Conservation (phyloP, 2,329 filamentous ascomycete species). For the Fusarium sp. region DNA sequence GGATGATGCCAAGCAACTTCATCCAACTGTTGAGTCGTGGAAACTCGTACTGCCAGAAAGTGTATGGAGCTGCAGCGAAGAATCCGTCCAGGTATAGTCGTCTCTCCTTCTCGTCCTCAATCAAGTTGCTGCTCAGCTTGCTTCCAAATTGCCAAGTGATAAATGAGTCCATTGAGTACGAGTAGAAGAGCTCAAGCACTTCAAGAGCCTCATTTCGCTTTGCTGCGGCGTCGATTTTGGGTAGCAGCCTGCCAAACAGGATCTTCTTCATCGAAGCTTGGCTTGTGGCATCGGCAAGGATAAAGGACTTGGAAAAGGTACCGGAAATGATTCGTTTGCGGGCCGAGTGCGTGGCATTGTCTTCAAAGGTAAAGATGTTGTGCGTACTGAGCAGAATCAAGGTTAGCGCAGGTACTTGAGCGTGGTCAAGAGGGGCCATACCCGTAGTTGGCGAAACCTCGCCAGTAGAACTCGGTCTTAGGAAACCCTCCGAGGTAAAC, state of each 20-base stretch:
- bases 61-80: slow-evolving; percentile 10
- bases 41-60: slow-evolving; percentile 22
- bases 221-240: neutral
- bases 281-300: slow-evolving; percentile 4
- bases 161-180: slow-evolving; percentile 31
- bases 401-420: neutral
- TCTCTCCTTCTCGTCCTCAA: slow-evolving; percentile 22
- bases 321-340: slow-evolving; percentile 26
- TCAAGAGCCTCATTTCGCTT: slow-evolving; percentile 4
- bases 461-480: neutral
- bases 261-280: slow-evolving; percentile 6
- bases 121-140: slow-evolving; percentile 16
- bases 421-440: neutral
- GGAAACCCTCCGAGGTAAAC: neutral
- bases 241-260: slow-evolving; percentile 13
- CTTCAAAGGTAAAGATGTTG: slow-evolving; percentile 22
- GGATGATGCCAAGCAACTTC: slow-evolving; percentile 13
- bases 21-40: neutral
- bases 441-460: neutral
- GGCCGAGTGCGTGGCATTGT: slow-evolving; percentile 17
- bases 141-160: slow-evolving; percentile 25
- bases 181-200: slow-evolving; percentile 16
- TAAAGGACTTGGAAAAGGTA: slow-evolving; percentile 24
- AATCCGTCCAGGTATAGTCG: slow-evolving; percentile 17
- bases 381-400: neutral